phyloP scores from a whole-genome alignment of 2,329 filamentous ascomycete species.

The Onygena corvina region DNA sequence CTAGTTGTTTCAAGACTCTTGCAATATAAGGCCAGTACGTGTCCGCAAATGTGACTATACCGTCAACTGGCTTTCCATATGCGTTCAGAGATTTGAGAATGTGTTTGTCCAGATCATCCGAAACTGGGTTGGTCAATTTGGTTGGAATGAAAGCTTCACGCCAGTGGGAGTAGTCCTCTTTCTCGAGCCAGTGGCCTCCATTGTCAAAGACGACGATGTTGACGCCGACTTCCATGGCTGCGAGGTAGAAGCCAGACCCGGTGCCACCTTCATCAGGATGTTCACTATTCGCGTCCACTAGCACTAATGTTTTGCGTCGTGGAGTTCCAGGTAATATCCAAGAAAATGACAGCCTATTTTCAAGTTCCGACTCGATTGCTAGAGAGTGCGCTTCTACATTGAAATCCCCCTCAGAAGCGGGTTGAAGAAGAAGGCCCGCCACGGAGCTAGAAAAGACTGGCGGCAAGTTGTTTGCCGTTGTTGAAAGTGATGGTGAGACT shows the following conservation, averaged over 20 bases:
- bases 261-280: slow-evolving; percentile 2
- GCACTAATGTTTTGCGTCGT: background rate
- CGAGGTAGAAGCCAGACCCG: slow-evolving; percentile 7
- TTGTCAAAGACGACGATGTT: slow-evolving; percentile 28
- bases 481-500: background rate
- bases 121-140: background rate
- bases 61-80: slow-evolving; percentile 12
- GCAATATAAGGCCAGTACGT: background rate
- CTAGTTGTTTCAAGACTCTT: background rate
- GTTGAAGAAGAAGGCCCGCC: background rate
- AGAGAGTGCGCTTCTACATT: background rate
- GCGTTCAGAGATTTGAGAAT: slow-evolving; percentile 1
- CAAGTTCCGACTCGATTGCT: slow-evolving; percentile 1
- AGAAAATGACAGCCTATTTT: slow-evolving; percentile 7
- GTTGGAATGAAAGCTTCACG: slow-evolving; percentile 23
- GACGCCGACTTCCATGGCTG: slow-evolving; percentile 28
- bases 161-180: slow-evolving; percentile 18
- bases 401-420: background rate
- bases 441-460: background rate
- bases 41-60: slow-evolving; percentile 5
- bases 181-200: slow-evolving; percentile 31
- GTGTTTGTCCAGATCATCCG: background rate
- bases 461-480: background rate
- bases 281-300: slow-evolving; percentile 6
- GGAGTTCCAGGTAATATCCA: slow-evolving; percentile 1